A percentile compares a stretch with the other conserved stretches of the same genome.
These are phyloP conservation scores for Penicillium sp. DNA, from an alignment of 2,329 filamentous ascomycete genomes.

Conservation along the genomic window DNA sequence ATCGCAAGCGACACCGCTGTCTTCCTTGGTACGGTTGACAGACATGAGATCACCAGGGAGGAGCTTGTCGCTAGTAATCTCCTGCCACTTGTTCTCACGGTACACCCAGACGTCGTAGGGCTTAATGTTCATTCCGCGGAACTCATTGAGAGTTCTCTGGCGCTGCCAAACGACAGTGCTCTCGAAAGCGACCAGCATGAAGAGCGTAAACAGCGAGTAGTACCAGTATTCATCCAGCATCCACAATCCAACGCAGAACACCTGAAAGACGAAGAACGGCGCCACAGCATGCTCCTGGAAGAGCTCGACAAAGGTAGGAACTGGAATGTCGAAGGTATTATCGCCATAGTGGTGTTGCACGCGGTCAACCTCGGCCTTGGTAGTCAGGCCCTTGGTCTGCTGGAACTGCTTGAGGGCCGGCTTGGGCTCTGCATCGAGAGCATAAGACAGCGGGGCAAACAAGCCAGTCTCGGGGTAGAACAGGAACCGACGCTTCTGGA, in stretches of 20 bases:
- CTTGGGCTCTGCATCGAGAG: constrained; percentile 82
- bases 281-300: constrained; percentile 99
- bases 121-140: constrained; percentile 99
- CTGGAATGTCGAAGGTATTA: constrained; percentile 97
- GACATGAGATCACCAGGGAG: constrained; percentile 93
- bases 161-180: constrained; percentile 99
- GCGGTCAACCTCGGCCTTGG: constrained; percentile 72
- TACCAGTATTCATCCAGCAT: constrained; percentile 99
- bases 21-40: constrained; percentile 91
- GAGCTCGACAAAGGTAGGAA: constrained; percentile 91
- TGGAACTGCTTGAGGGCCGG: constrained; percentile 79
- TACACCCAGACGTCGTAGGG: constrained; percentile 94
- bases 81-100: constrained; percentile 81
- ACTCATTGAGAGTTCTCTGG: constrained; percentile 92
- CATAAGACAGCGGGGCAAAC: constrained; percentile 82
- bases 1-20: constrained; percentile 94
- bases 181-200: constrained; percentile 97
- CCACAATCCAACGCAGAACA: constrained; percentile 98
- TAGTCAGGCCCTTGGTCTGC: constrained; percentile 71
- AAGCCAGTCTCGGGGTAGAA: constrained; percentile 70
- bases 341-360: constrained; percentile 91
- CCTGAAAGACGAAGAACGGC: constrained; percentile 98
- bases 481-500: constrained; percentile 96
- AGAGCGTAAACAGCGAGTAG: constrained; percentile 97
- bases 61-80: constrained; percentile 86